Evolutionary conservation across 2,329 filamentous ascomycete genomes (phyloP), one percentile per base, ranked within the genome.

Genomic region (Arachnomyces sp.): DNA sequence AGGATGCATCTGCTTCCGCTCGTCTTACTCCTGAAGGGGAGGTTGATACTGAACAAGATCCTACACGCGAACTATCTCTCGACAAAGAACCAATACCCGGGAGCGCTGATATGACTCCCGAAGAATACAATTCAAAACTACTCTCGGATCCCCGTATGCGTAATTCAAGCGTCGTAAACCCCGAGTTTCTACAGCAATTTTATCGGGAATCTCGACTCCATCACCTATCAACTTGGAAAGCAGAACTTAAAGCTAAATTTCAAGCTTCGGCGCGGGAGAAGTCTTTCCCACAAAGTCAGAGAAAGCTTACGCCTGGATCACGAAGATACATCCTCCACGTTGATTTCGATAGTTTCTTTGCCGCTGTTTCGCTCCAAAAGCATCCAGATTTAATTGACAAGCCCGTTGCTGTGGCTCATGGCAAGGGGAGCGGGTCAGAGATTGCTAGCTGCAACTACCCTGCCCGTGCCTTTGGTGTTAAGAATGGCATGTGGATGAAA

Each of bases 401-500:
- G 55, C 92, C 93, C 0, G 79, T 83, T 2, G 92, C 85, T 1
- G 84, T 98, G 28, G 90, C 92, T 3, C 92, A 98, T 56, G 84
- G 90, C 3, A 76, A 74, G 33, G 90, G 90, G 0, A 78, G 77
- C 16, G 87, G 86, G 0, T 94, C 90, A 0, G 92, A 98, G 57
- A 96, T 98, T 54, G 92, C 92, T 15, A 95, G 89, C 48, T 98
- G 92, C 64, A 98, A 98, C 54, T 98, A 98, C 57, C 80, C 83
- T 14, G 92, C 93, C 5, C 79, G 92, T 29, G 73, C 77, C 25
- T 92, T 81, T 51, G 90, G 90, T 1, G 73, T 98, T 40, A 94
- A 89, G 57, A 98, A 98, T 51, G 93, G 93, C 29, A 98, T 96
- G 92, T 98, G 93, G 92, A 96, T 98, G 90, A 93, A 90, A 58